A percentile compares a stretch with the other conserved stretches of the same genome.
phyloP scores from a whole-genome alignment of 2,329 filamentous ascomycete species.

The Decorospora gaudefroyi region DNA sequence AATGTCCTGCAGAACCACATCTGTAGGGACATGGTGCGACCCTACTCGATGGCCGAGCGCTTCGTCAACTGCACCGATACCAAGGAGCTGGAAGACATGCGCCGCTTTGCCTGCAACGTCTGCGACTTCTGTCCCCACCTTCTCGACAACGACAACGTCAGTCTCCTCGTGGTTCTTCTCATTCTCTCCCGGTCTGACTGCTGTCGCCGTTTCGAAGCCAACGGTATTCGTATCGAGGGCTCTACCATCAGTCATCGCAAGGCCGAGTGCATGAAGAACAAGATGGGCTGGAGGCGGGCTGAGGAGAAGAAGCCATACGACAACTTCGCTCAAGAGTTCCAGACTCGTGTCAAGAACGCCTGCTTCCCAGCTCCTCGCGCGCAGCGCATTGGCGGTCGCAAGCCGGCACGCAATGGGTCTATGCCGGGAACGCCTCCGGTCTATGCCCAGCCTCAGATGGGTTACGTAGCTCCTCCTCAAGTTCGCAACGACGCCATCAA shows the following conservation, averaged over 20 bases:
- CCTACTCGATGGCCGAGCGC: constrained; percentile 42
- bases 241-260: constrained; percentile 47
- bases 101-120: constrained; percentile 42
- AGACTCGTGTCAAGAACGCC: constrained; percentile 45
- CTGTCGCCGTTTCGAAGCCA: constrained; percentile 43
- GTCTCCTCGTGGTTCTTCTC: constrained; percentile 43
- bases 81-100: constrained; percentile 39
- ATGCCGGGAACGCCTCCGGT: constrained; percentile 23
- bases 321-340: constrained; percentile 42
- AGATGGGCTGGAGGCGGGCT: constrained; percentile 41
- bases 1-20: constrained; percentile 42
- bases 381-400: constrained; percentile 24
- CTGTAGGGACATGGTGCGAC: constrained; percentile 43
- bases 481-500: constrained; percentile 21
- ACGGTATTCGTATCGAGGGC: constrained; percentile 47
- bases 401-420: constrained; percentile 27
- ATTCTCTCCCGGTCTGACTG: constrained; percentile 45
- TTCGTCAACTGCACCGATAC: constrained; percentile 42
- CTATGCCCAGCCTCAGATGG: constrained; percentile 26
- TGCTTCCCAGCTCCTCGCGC: constrained; percentile 37
- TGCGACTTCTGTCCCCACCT: constrained; percentile 47
- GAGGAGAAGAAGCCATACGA: constrained; percentile 46
- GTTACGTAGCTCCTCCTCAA: constrained; percentile 29
- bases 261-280: constrained; percentile 47
- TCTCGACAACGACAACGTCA: constrained; percentile 47